phyloP scores from a whole-genome alignment of 306 rosid genomes.

The Amphicarpaea edgeworthii region DNA sequence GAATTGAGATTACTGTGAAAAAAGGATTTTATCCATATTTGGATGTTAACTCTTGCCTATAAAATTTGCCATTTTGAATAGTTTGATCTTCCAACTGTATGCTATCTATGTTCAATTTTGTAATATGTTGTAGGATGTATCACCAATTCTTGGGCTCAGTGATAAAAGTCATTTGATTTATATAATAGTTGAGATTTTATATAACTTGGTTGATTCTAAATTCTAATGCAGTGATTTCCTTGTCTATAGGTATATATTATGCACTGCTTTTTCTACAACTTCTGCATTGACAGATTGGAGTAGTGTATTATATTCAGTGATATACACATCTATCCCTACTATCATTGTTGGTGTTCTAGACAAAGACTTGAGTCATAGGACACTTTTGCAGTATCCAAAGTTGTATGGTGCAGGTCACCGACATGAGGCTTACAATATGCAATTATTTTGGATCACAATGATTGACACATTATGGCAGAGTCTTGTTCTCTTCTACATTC shows the following conservation, averaged over 20 bases:
- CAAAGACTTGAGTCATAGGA: conserved; percentile 73
- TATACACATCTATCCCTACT: conserved; percentile 87
- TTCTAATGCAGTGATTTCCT: conserved; percentile 37
- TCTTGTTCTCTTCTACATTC: conserved; percentile 76
- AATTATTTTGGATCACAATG: conserved; percentile 82
- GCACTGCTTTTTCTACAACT: conserved; percentile 78
- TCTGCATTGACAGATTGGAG: conserved; percentile 93
- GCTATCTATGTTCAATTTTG: conserved; percentile 18
- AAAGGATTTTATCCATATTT: neutral
- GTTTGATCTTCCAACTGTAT: neutral
- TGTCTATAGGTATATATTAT: conserved; percentile 71
- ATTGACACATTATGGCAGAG: conserved; percentile 93
- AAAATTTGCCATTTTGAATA: neutral
- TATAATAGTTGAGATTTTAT: neutral
- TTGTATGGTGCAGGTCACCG: conserved; percentile 84
- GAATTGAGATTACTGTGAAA: neutral
- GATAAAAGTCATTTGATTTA: conserved; percentile 5
- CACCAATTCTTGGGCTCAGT: neutral
- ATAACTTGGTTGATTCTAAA: neutral
- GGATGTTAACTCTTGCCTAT: conserved; percentile 8
- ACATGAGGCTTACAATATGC: conserved; percentile 79
- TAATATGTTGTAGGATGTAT: conserved; percentile 20
- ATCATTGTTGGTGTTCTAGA: conserved; percentile 78
- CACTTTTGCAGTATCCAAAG: conserved; percentile 70
- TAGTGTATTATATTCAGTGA: conserved; percentile 83